Percentiles rank a stretch among this genome's conserved stretches.
These are phyloP conservation scores for Lactarius deliciosus DNA, from an alignment of 768 basidiomycete species.

Conservation along the genomic window DNA sequence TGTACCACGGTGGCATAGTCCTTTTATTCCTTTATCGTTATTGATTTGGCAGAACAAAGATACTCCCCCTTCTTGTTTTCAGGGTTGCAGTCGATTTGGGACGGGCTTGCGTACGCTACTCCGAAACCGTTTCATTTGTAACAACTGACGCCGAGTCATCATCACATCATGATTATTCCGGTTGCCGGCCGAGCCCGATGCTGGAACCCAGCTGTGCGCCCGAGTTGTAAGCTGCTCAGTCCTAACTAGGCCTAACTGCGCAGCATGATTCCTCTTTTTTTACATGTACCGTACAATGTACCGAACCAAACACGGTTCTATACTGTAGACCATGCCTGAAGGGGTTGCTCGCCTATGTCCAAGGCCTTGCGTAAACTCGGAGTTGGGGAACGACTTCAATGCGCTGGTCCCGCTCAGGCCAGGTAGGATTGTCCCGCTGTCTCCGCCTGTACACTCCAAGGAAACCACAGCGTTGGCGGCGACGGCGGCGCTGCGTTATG, in stretches of 20 bases:
- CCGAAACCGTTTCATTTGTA: neutral
- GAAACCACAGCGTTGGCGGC: constrained; percentile 4
- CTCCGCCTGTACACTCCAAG: neutral
- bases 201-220: neutral
- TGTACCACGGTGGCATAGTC: neutral
- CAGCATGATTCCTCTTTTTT: neutral
- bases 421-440: neutral
- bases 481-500: constrained; percentile 1
- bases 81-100: neutral
- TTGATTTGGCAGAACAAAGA: neutral
- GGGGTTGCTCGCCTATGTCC: neutral
- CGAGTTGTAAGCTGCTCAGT: neutral
- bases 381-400: neutral
- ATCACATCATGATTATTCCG: neutral
- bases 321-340: neutral
- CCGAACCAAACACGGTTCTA: neutral
- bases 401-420: neutral
- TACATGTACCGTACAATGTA: neutral
- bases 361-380: neutral
- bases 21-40: neutral
- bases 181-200: neutral
- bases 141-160: neutral
- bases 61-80: neutral
- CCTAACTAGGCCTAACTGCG: neutral
- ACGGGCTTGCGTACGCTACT: neutral